These are phyloP conservation scores for Erythrobasidium yunnanense DNA, from an alignment of 768 basidiomycete genomes.

Conservation along the genomic window DNA sequence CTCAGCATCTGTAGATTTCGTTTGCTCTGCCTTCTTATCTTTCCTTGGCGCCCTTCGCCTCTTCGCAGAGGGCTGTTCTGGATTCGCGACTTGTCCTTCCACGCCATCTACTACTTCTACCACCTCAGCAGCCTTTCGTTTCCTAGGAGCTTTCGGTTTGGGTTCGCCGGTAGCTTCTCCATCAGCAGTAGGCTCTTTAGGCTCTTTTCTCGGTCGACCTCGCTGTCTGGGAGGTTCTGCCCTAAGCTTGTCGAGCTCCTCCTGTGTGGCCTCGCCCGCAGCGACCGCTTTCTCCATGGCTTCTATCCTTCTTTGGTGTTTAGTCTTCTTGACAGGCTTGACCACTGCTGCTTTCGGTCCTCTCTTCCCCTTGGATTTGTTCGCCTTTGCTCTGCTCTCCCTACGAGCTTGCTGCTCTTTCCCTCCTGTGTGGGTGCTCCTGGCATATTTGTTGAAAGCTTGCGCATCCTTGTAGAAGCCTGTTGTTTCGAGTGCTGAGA, in stretches of 20 bases:
- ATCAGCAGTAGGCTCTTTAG: not conserved
- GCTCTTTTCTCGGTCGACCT: not conserved
- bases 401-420: too few relatives aligned
- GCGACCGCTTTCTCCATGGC: not conserved
- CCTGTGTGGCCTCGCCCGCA: not conserved
- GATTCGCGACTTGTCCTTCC: too few relatives aligned
- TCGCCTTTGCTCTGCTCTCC: not conserved
- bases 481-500: not conserved
- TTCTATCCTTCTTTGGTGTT: not conserved
- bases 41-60: too few relatives aligned
- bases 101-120: too few relatives aligned
- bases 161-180: not conserved
- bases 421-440: not conserved
- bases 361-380: not conserved
- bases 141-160: too few relatives aligned
- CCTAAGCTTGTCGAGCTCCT: not conserved
- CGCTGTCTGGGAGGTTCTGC: not conserved
- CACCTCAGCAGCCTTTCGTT: too few relatives aligned
- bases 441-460: slow-evolving; percentile 10
- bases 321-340: not conserved
- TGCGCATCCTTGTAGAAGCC: slow-evolving; percentile 15
- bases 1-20: too few relatives aligned
- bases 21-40: too few relatives aligned
- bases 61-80: too few relatives aligned
- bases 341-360: not conserved